A percentile compares a stretch with the other conserved stretches of the same genome.
phyloP scores from a whole-genome alignment of 352 stramenopile species.

The Sclerospora graminicola region DNA sequence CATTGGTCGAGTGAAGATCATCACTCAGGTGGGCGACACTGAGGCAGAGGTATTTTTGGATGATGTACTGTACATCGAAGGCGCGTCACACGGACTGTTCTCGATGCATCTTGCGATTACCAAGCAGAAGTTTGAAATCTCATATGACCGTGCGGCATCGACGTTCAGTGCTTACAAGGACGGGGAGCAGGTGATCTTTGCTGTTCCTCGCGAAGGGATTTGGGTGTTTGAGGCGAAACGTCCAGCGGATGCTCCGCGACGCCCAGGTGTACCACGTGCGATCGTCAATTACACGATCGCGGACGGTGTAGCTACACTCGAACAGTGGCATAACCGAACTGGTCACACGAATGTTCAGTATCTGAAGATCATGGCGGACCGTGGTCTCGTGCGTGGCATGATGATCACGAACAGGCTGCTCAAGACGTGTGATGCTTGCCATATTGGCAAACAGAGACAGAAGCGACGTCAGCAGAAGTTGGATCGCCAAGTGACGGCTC shows the following conservation, averaged over 20 bases:
- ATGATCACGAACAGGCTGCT: not conserved
- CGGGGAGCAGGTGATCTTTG: not conserved
- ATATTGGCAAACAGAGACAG: slow-evolving; percentile 3
- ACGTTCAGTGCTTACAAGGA: not conserved
- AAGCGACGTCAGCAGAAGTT: not conserved
- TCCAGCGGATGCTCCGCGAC: too few relatives aligned
- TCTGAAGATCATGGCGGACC: slow-evolving; percentile 2
- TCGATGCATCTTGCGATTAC: not conserved
- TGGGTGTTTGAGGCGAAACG: not conserved
- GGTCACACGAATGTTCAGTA: not conserved
- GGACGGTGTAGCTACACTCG: not conserved
- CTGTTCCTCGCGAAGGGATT: not conserved
- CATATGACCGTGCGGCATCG: not conserved
- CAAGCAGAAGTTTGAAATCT: slow-evolving; percentile 1
- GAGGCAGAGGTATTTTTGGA: not conserved
- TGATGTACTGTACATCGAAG: slow-evolving; percentile 1
- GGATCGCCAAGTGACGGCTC: not conserved
- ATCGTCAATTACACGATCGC: not conserved
- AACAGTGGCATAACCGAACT: too few relatives aligned
- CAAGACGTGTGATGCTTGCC: slow-evolving; percentile 1
- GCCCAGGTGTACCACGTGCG: not conserved
- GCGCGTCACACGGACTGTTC: not conserved
- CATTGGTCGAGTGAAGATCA: not conserved
- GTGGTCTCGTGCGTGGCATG: not conserved
- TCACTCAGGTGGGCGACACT: not conserved